These are phyloP conservation scores for Xylaria multiplex DNA, from an alignment of 2,329 filamentous ascomycete species.

Conservation along the genomic window DNA sequence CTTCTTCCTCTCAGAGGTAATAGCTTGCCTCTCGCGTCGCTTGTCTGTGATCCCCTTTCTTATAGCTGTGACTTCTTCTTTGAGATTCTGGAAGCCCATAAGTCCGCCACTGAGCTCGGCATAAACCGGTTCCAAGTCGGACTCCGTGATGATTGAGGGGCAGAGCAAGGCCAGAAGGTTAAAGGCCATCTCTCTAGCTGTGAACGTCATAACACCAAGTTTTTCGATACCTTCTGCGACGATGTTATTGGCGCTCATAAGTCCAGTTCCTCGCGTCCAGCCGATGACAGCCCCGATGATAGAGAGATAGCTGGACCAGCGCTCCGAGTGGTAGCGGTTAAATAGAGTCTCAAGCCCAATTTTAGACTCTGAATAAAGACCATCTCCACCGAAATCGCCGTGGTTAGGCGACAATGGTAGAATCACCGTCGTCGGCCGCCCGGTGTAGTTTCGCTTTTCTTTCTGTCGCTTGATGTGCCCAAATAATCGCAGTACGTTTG, in stretches of 20 bases:
- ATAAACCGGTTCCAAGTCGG: constrained; percentile 93
- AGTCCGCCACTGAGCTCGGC: constrained; percentile 97
- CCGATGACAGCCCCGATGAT: constrained; percentile 98
- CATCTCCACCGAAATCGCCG: constrained; percentile 97
- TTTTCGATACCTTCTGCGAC: constrained; percentile 97
- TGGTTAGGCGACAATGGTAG: constrained; percentile 97
- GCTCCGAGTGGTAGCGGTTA: constrained; percentile 97
- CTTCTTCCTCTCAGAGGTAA: constrained; percentile 24
- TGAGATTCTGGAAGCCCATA: constrained; percentile 95
- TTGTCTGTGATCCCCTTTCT: constrained; percentile 95
- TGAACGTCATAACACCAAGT: constrained; percentile 96
- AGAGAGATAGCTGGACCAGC: constrained; percentile 95
- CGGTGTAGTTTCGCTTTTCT: constrained; percentile 85
- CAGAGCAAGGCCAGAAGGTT: constrained; percentile 97
- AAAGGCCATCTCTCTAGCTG: constrained; percentile 99
- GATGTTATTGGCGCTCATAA: constrained; percentile 98
- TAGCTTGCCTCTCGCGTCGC: constrained; percentile 56
- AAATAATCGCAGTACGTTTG: constrained; percentile 90
- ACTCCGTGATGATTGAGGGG: constrained; percentile 89
- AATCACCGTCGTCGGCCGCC: constrained; percentile 94
- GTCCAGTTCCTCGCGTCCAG: constrained; percentile 97
- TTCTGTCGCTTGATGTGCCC: constrained; percentile 93
- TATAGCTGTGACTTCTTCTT: constrained; percentile 90
- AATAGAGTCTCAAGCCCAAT: constrained; percentile 96
- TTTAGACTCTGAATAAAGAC: constrained; percentile 98